Percentiles rank a stretch among this genome's conserved stretches.
Conservation (phyloP, 768 basidiomycete species). For the Gautieria morchelliformis region DNA sequence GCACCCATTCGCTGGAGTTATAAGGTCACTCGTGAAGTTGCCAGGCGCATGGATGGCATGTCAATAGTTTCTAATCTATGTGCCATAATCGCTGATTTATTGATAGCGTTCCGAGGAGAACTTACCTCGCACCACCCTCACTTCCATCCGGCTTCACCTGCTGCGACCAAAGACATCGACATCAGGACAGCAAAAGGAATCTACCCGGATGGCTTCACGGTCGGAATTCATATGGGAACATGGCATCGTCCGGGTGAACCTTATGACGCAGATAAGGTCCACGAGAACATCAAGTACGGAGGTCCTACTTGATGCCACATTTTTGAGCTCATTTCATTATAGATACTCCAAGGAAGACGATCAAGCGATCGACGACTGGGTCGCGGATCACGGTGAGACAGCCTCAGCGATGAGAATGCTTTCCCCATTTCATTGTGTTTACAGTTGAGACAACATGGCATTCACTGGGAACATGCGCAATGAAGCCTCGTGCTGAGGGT, state of each 20-base stretch:
- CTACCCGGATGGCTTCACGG: conserved; percentile 49
- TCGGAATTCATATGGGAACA: conserved; percentile 62
- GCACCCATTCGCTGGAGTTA: conserved; percentile 70
- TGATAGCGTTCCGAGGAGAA: conserved; percentile 57
- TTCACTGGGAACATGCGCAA: conserved; percentile 39
- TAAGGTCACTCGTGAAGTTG: conserved; percentile 67
- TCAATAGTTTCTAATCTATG: background rate
- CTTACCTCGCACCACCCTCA: conserved; percentile 64
- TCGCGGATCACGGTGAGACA: conserved; percentile 25
- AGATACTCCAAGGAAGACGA: conserved; percentile 47
- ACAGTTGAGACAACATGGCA: conserved; percentile 74
- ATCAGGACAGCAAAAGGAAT: conserved; percentile 57
- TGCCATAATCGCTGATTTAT: background rate
- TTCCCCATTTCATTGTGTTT: conserved; percentile 24
- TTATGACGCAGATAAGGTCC: conserved; percentile 46
- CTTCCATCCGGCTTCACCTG: conserved; percentile 62
- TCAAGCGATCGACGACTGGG: conserved; percentile 63
- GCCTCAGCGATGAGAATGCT: too few relatives aligned
- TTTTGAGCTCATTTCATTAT: background rate
- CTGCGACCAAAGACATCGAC: conserved; percentile 52
- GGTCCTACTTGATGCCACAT: background rate
- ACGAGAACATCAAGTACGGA: conserved; percentile 53
- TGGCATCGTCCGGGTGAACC: conserved; percentile 36
- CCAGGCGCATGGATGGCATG: conserved; percentile 60
- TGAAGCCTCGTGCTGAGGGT: conserved; percentile 10